A percentile compares a stretch with the other conserved stretches of the same genome.
Conservation (phyloP, 805 yeast species). For the Nakazawaea ambrosiae region DNA sequence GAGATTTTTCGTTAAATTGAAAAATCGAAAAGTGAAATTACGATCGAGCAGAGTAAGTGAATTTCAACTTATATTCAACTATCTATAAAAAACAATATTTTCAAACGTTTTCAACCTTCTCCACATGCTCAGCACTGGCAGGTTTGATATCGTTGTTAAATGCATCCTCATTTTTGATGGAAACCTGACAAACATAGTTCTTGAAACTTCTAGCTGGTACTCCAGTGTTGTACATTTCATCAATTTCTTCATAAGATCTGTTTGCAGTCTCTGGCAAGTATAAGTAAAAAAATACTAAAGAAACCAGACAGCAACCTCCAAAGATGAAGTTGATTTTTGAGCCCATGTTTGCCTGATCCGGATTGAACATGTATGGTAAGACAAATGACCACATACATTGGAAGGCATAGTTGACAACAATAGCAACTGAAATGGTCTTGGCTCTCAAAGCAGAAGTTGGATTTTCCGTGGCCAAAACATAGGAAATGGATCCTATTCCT, state of each 20-base stretch:
- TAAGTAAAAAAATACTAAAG: conserved; percentile 36
- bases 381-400: conserved; percentile 9
- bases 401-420: conserved; percentile 5
- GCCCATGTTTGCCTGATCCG: conserved; percentile 12
- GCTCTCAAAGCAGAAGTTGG: conserved; percentile 10
- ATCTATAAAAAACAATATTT: no score
- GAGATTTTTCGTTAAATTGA: no score
- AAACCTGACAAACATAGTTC: not conserved
- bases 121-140: not conserved
- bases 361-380: conserved; percentile 11
- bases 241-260: conserved; percentile 56
- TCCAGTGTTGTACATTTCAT: conserved; percentile 37
- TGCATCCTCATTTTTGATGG: conserved; percentile 1
- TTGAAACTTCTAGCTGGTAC: conserved; percentile 26
- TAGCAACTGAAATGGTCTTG: conserved; percentile 8
- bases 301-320: conserved; percentile 7
- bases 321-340: conserved; percentile 10
- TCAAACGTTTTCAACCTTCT: no score
- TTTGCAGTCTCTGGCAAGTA: conserved; percentile 54
- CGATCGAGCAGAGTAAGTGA: no score
- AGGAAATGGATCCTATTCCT: conserved; percentile 24
- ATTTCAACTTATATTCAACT: no score
- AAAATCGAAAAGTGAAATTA: no score
- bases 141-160: not conserved
- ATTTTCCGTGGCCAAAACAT: conserved; percentile 14